Evolutionary conservation across 768 basidiomycete species (phyloP).

Genomic region (Paxillus rubicundulus): DNA sequence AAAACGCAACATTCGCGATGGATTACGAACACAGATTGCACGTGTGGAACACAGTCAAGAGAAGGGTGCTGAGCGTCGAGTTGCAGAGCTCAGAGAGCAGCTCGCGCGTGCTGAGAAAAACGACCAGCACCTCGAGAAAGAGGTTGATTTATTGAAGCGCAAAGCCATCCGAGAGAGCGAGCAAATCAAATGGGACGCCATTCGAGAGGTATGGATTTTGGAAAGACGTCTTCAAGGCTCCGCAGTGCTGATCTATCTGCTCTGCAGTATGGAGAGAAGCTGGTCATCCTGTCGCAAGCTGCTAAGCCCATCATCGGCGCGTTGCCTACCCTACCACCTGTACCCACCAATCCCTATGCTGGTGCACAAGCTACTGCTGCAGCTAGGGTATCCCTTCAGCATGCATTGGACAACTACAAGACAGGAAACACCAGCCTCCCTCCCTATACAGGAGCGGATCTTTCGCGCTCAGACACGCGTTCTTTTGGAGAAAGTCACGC

Average conservation of each 20-base stretch:
- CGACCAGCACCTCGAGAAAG: constrained; percentile 64
- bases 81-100: constrained; percentile 68
- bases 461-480: constrained; percentile 68
- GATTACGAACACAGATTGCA: constrained; percentile 57
- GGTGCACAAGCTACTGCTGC: constrained; percentile 64
- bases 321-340: constrained; percentile 69
- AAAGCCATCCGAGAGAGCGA: constrained; percentile 78
- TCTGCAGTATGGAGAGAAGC: constrained; percentile 74
- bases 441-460: constrained; percentile 45
- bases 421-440: constrained; percentile 60
- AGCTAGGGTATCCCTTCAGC: constrained; percentile 71
- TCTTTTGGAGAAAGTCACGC: constrained; percentile 88
- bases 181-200: constrained; percentile 72
- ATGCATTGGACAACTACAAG: constrained; percentile 75
- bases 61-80: constrained; percentile 61
- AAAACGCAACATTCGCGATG: constrained; percentile 57
- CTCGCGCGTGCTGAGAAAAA: constrained; percentile 63
- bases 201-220: constrained; percentile 58
- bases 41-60: constrained; percentile 67
- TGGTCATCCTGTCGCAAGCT: constrained; percentile 71
- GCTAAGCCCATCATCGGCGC: constrained; percentile 58
- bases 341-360: constrained; percentile 50
- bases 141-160: constrained; percentile 69
- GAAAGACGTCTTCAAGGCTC: constrained; percentile 1
- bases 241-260: constrained; percentile 1